phyloP scores from a whole-genome alignment of 2,329 filamentous ascomycete genomes.

The Fonsecaea nubica region DNA sequence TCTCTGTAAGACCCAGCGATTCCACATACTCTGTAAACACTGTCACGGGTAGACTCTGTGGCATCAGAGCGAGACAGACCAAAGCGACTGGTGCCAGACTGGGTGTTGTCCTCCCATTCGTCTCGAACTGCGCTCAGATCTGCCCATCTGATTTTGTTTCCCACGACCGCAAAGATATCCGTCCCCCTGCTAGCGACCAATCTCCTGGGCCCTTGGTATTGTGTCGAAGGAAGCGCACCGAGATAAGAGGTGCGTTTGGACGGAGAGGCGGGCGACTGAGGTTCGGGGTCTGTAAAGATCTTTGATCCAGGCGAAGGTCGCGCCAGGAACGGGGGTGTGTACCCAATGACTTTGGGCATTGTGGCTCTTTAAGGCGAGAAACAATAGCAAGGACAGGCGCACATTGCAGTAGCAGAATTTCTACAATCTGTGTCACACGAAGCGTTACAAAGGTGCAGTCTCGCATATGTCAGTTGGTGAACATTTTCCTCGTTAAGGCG shows the following conservation, averaged over 20 bases:
- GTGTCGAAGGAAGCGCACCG: constrained; percentile 37
- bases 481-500: neutral
- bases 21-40: constrained; percentile 55
- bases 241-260: constrained; percentile 46
- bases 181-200: constrained; percentile 82
- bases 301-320: constrained; percentile 77
- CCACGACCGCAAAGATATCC: constrained; percentile 86
- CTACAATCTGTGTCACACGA: neutral
- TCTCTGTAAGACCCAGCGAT: neutral
- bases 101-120: constrained; percentile 52
- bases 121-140: constrained; percentile 82
- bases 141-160: constrained; percentile 90
- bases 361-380: constrained; percentile 32
- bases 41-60: constrained; percentile 6
- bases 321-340: constrained; percentile 86
- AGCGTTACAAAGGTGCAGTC: neutral
- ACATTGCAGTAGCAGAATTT: neutral
- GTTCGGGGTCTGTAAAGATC: constrained; percentile 69
- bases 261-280: constrained; percentile 50
- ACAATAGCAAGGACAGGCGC: neutral
- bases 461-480: neutral
- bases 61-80: constrained; percentile 20
- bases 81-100: constrained; percentile 24
- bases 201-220: constrained; percentile 53
- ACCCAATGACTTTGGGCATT: constrained; percentile 87